A percentile compares a stretch with the other conserved stretches of the same genome.
These are phyloP conservation scores for Herpetospermum pedunculosum DNA, from an alignment of 306 rosid species.

Conservation along the genomic window DNA sequence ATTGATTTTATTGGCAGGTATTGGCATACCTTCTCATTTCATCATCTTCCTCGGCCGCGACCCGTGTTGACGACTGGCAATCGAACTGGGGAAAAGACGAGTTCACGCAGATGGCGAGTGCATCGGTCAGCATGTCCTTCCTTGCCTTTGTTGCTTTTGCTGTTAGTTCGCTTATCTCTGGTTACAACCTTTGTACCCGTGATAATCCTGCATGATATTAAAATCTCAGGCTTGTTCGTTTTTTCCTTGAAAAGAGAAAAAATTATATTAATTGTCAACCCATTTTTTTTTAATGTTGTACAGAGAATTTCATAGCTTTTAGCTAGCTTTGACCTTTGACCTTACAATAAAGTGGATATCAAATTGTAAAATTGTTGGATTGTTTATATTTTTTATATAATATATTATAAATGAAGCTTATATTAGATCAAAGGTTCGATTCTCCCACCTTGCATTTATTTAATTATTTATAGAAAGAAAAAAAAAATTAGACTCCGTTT, in stretches of 20 bases:
- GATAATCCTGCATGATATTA: conserved; percentile 26
- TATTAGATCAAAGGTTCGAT: too few species aligned
- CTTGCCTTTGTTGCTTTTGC: conserved; percentile 86
- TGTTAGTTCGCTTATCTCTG: conserved; percentile 76
- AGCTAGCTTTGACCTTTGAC: neutral
- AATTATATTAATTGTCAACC: neutral
- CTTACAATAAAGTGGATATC: conserved; percentile 7
- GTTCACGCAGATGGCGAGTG: conserved; percentile 89
- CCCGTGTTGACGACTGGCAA: conserved; percentile 87
- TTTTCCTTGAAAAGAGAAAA: neutral
- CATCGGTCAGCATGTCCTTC: conserved; percentile 72
- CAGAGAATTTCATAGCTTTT: conserved; percentile 9
- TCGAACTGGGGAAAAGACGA: conserved; percentile 97
- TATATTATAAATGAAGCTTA: neutral
- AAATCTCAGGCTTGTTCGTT: neutral
- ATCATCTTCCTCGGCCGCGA: conserved; percentile 86
- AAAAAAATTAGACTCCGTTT: too few species aligned
- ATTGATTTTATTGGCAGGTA: conserved; percentile 29
- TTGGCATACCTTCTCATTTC: conserved; percentile 91
- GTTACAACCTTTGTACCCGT: conserved; percentile 57
- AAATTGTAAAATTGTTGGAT: neutral
- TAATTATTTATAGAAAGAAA: too few species aligned
- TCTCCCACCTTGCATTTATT: too few species aligned
- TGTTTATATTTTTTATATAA: neutral
- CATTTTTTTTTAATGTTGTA: conserved; percentile 5